Evolutionary conservation across 2,329 filamentous ascomycete genomes (phyloP).

Genomic region (Madurella fahalii): DNA sequence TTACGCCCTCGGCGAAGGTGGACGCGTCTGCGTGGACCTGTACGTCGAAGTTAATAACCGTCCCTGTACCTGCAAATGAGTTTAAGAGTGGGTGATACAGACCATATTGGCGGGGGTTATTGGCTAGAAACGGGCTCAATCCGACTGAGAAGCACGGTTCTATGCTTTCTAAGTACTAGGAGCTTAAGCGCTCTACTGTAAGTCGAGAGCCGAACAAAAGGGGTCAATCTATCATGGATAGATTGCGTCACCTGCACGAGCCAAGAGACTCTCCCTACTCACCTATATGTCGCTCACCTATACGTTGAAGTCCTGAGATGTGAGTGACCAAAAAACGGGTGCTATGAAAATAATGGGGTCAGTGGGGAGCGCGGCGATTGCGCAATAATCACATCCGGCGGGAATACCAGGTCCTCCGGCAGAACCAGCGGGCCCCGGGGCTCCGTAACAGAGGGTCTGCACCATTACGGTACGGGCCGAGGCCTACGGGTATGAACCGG

Average conservation of each 20-base stretch:
- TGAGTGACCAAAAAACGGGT: too few species aligned
- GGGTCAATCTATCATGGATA: too few species aligned
- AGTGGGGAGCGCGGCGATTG: not conserved
- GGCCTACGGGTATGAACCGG: not conserved
- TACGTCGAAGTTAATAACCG: not conserved
- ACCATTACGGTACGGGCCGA: not conserved
- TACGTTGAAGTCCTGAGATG: too few species aligned
- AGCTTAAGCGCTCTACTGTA: too few species aligned
- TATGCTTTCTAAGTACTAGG: too few species aligned
- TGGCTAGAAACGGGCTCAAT: too few species aligned
- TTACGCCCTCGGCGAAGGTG: constrained; percentile 62
- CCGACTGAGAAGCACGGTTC: too few species aligned
- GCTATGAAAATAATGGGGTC: too few species aligned
- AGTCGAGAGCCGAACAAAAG: too few species aligned
- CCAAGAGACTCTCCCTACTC: too few species aligned
- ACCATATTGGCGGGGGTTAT: not conserved
- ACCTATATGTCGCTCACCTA: too few species aligned
- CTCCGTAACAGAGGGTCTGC: not conserved
- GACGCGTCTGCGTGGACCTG: constrained; percentile 77
- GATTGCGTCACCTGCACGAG: too few species aligned
- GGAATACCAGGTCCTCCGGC: not conserved
- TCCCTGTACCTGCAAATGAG: not conserved
- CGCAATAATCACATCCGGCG: not conserved
- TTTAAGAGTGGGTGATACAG: not conserved
- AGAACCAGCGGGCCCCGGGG: not conserved